These are phyloP conservation scores for Candida corydali DNA, from an alignment of 805 yeast genomes.

Conservation along the genomic window DNA sequence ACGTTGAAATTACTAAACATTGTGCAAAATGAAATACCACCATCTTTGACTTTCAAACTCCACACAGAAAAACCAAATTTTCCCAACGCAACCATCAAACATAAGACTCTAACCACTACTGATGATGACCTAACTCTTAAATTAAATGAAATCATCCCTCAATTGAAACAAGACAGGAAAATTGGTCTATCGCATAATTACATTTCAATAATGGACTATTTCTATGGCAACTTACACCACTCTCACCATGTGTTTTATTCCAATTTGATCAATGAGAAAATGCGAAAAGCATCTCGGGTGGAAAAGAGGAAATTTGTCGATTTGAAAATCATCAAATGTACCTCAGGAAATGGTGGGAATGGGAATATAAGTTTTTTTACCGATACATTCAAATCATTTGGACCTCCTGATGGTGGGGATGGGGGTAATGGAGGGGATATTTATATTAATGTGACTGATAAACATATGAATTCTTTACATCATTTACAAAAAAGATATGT, in stretches of 20 bases:
- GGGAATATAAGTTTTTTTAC: conserved; percentile 84
- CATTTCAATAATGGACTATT: conserved; percentile 31
- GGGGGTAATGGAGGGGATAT: conserved; percentile 93
- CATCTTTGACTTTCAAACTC: too few relatives aligned
- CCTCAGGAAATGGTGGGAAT: conserved; percentile 84
- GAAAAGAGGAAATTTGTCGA: conserved; percentile 48
- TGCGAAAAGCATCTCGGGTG: conserved; percentile 26
- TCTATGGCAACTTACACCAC: conserved; percentile 38
- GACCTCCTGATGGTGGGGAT: conserved; percentile 99
- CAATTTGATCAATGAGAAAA: conserved; percentile 2
- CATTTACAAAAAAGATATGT: conserved; percentile 60
- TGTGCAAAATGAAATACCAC: too few relatives aligned
- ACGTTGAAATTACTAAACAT: background rate
- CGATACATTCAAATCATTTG: conserved; percentile 78
- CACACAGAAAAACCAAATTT: conserved; percentile 2
- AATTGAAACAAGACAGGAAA: background rate
- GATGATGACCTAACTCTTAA: conserved; percentile 1
- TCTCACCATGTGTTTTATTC: conserved; percentile 27
- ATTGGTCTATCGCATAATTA: conserved; percentile 3
- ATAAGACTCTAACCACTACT: background rate
- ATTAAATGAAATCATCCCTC: conserved; percentile 2
- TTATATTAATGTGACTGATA: conserved; percentile 71
- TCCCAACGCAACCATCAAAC: background rate
- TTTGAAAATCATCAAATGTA: conserved; percentile 58
- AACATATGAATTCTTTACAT: conserved; percentile 65